A percentile compares a stretch with the other conserved stretches of the same genome.
Evolutionary conservation across 2,329 filamentous ascomycete species (phyloP).

Genomic region (Trichoderma breve): DNA sequence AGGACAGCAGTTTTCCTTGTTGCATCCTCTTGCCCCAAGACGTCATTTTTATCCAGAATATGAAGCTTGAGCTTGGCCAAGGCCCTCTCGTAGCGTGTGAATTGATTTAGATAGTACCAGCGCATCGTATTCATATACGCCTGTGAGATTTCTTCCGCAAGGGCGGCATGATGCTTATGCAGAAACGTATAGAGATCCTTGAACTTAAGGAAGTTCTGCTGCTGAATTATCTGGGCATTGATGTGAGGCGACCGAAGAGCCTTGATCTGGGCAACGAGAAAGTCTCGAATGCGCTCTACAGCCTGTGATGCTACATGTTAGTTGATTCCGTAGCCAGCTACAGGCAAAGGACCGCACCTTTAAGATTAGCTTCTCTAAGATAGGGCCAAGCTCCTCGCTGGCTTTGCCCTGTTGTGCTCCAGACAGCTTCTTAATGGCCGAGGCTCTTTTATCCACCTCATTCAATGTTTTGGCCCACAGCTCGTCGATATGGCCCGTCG

Average conservation of each 20-base stretch:
- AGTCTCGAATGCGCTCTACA: constrained; percentile 91
- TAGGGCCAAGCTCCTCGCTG: constrained; percentile 76
- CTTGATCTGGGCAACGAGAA: constrained; percentile 91
- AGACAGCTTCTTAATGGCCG: constrained; percentile 67
- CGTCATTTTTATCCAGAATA: constrained; percentile 75
- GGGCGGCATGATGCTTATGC: constrained; percentile 73
- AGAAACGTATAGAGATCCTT: constrained; percentile 87
- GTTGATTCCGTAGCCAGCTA: constrained; percentile 13
- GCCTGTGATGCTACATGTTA: constrained; percentile 49
- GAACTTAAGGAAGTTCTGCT: constrained; percentile 84
- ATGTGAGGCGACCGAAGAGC: constrained; percentile 91
- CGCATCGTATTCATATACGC: constrained; percentile 98
- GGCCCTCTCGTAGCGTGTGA: constrained; percentile 80
- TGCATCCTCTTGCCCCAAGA: constrained; percentile 74
- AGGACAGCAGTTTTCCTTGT: constrained; percentile 62
- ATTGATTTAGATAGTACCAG: constrained; percentile 95
- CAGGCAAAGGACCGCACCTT: constrained; percentile 55
- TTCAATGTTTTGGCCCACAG: constrained; percentile 79
- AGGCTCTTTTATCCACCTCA: constrained; percentile 78
- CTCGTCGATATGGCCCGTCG: constrained; percentile 86
- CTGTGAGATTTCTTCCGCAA: constrained; percentile 85
- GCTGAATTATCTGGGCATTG: constrained; percentile 95
- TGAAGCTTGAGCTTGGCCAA: constrained; percentile 84
- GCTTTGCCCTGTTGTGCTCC: constrained; percentile 68
- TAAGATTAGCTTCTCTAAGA: constrained; percentile 78